A percentile compares a stretch with the other conserved stretches of the same genome.
Conservation (phyloP, 116 monocot genomes). For the Papilionanthe hybrid region DNA sequence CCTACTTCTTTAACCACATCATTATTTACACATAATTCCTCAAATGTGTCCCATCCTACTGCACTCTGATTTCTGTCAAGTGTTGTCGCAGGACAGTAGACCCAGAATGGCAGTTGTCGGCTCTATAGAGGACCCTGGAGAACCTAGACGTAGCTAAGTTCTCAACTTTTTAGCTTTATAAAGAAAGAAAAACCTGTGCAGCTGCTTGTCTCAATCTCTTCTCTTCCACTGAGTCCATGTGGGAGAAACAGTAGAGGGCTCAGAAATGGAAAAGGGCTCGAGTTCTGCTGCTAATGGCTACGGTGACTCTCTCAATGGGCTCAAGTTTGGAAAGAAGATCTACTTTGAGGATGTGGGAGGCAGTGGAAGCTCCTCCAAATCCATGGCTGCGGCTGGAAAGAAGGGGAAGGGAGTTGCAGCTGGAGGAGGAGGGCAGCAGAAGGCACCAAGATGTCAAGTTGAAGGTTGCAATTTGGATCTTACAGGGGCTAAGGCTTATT, state of each 20-base stretch:
- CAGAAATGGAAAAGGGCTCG: slow-evolving; percentile 36
- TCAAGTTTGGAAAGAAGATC: slow-evolving; percentile 69
- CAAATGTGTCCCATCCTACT: neutral
- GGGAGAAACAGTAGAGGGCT: neutral
- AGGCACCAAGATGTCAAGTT: slow-evolving; percentile 49
- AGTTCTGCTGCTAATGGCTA: slow-evolving; percentile 24
- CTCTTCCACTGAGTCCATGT: neutral
- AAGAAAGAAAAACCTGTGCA: neutral
- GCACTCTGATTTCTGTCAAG: neutral
- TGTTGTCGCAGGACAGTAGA: neutral
- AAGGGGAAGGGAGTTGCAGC: slow-evolving; percentile 29
- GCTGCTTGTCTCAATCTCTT: neutral
- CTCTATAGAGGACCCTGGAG: neutral
- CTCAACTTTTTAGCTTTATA: slow-evolving; percentile 6
- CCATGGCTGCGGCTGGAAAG: slow-evolving; percentile 8
- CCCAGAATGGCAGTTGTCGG: slow-evolving; percentile 11
- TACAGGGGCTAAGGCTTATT: slow-evolving; percentile 44
- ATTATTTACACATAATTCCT: neutral
- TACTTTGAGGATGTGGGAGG: slow-evolving; percentile 51
- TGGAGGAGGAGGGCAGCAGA: slow-evolving; percentile 10
- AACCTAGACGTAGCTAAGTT: neutral
- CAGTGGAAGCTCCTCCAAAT: slow-evolving; percentile 16
- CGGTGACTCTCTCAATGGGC: slow-evolving; percentile 40
- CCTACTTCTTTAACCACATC: no score
- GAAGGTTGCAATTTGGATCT: slow-evolving; percentile 58